phyloP scores from a whole-genome alignment of 768 basidiomycete species.

The Galerina marginata region DNA sequence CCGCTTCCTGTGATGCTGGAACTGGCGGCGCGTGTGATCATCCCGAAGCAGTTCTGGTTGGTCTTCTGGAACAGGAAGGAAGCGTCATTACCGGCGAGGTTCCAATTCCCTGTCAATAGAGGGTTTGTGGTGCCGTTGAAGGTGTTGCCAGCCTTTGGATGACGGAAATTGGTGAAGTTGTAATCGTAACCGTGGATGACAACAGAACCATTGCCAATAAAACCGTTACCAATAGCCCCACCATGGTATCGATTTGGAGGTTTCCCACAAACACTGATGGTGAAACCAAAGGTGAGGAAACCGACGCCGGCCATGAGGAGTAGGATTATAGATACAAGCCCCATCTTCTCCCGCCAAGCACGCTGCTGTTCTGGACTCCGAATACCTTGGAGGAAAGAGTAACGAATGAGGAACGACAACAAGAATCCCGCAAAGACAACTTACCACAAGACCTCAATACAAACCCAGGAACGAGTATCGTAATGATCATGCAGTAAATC shows the following conservation, averaged over 20 bases:
- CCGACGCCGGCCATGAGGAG: slow-evolving; percentile 92
- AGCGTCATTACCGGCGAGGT: slow-evolving; percentile 85
- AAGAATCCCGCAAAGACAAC: slow-evolving; percentile 32
- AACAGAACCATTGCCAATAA: slow-evolving; percentile 78
- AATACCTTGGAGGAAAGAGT: slow-evolving; percentile 60
- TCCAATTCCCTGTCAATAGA: slow-evolving; percentile 75
- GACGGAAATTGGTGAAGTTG: slow-evolving; percentile 86
- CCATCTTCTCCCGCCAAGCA: slow-evolving; percentile 99
- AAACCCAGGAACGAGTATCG: slow-evolving; percentile 81
- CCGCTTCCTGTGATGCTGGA: slow-evolving; percentile 74
- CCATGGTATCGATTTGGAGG: slow-evolving; percentile 85
- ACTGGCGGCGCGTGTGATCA: slow-evolving; percentile 74
- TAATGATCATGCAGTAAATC: slow-evolving; percentile 89
- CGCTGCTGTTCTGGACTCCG: slow-evolving; percentile 91
- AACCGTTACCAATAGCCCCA: slow-evolving; percentile 71
- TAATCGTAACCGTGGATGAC: slow-evolving; percentile 96
- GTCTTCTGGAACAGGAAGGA: slow-evolving; percentile 95
- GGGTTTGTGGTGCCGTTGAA: slow-evolving; percentile 90
- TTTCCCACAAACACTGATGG: slow-evolving; percentile 88
- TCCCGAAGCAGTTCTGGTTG: slow-evolving; percentile 78
- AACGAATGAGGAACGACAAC: not conserved
- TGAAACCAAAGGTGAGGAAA: slow-evolving; percentile 99
- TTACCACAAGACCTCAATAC: slow-evolving; percentile 79
- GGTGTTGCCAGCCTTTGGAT: slow-evolving; percentile 66
- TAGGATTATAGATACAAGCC: slow-evolving; percentile 80